Conservation (phyloP, 139 green algal species). For the Zygnema circumcarinatum region DNA sequence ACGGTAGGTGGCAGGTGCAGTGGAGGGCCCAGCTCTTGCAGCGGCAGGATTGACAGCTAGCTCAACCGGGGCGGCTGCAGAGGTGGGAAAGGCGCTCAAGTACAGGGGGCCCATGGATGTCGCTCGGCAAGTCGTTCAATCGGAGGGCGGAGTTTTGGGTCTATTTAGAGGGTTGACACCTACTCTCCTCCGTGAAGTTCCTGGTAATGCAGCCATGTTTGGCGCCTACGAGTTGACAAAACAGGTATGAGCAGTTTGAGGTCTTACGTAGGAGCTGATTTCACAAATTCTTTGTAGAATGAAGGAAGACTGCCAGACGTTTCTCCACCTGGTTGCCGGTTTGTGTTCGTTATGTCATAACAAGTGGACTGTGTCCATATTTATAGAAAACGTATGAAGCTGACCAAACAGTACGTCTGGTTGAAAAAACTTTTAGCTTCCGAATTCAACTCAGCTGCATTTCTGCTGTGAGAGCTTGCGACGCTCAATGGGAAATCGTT, state of each 20-base stretch:
- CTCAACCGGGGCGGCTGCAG: not conserved
- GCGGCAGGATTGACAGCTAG: not conserved
- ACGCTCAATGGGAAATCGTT: too few relatives aligned
- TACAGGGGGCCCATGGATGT: constrained; percentile 73
- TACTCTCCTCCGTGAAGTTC: constrained; percentile 73
- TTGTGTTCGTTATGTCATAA: too few relatives aligned
- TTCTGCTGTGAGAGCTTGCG: too few relatives aligned
- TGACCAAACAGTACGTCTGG: too few relatives aligned
- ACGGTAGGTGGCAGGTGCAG: constrained; percentile 29
- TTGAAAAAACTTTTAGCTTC: too few relatives aligned
- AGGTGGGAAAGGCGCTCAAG: not conserved
- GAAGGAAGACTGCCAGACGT: too few relatives aligned
- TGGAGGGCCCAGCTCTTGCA: constrained; percentile 47
- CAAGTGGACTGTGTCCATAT: too few relatives aligned
- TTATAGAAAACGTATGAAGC: too few relatives aligned
- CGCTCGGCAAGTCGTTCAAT: constrained; percentile 67
- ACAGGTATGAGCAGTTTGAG: constrained; percentile 20
- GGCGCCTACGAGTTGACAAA: constrained; percentile 75
- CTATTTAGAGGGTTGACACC: constrained; percentile 71
- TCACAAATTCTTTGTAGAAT: not conserved
- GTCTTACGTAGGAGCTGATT: not conserved
- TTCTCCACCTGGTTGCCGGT: too few relatives aligned
- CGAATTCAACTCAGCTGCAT: too few relatives aligned
- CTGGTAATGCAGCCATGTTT: constrained; percentile 82
- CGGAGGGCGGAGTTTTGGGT: constrained; percentile 71